Evolutionary conservation across 495 filamentous ascomycete genomes (phyloP).

Genomic region (Aspergillus ostianus): DNA sequence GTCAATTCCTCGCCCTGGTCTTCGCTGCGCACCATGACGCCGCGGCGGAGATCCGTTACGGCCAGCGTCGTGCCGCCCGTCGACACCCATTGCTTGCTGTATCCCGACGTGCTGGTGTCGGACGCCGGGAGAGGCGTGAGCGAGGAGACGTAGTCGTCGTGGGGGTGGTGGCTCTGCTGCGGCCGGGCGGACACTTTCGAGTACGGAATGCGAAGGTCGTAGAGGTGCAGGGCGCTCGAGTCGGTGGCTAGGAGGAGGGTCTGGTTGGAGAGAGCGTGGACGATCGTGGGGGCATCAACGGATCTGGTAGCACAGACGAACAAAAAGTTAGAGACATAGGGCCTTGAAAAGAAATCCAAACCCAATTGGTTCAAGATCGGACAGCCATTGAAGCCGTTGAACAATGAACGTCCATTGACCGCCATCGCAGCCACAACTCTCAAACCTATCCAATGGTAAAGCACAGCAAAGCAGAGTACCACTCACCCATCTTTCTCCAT

Average conservation of each 20-base stretch:
- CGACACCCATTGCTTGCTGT: slow-evolving; percentile 87
- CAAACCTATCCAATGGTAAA: slow-evolving; percentile 9
- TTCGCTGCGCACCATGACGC: slow-evolving; percentile 80
- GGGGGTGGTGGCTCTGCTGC: slow-evolving; percentile 76
- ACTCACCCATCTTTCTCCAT: slow-evolving; percentile 39
- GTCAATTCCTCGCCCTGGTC: slow-evolving; percentile 93
- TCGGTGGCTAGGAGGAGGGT: slow-evolving; percentile 89
- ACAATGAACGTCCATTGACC: not conserved
- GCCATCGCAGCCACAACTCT: not conserved
- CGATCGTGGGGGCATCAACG: slow-evolving; percentile 68
- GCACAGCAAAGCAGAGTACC: not conserved
- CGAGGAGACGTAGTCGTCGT: slow-evolving; percentile 91
- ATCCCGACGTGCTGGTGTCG: slow-evolving; percentile 73
- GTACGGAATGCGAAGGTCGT: slow-evolving; percentile 76
- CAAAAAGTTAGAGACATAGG: slow-evolving; percentile 1
- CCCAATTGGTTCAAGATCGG: not conserved
- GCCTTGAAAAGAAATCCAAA: not conserved
- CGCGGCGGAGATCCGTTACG: slow-evolving; percentile 80
- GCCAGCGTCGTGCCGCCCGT: slow-evolving; percentile 89
- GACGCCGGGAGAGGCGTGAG: slow-evolving; percentile 80
- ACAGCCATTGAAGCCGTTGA: not conserved
- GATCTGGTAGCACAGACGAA: slow-evolving; percentile 24
- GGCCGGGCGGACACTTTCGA: slow-evolving; percentile 56
- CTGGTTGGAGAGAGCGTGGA: slow-evolving; percentile 80
- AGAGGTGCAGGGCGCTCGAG: slow-evolving; percentile 82